phyloP scores from a whole-genome alignment of 768 basidiomycete species.

The Galerina sulciceps region DNA sequence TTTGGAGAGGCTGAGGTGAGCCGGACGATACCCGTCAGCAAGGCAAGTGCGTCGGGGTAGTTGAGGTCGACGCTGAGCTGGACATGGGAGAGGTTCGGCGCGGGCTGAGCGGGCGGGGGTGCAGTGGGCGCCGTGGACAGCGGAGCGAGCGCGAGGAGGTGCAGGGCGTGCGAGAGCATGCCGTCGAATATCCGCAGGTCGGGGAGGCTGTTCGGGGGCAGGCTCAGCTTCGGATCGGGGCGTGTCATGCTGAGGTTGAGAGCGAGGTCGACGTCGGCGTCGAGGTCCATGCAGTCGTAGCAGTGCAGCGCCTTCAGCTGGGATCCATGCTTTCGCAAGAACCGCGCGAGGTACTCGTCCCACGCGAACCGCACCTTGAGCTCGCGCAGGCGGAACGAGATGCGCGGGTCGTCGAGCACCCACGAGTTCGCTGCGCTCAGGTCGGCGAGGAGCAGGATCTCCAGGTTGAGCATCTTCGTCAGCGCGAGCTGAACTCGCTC shows the following conservation, averaged over 20 bases:
- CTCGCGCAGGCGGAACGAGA: slow-evolving; percentile 52
- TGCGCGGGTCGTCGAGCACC: slow-evolving; percentile 44
- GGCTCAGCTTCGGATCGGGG: slow-evolving; percentile 3
- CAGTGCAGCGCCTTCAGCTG: slow-evolving; percentile 43
- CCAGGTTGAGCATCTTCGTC: slow-evolving; percentile 46
- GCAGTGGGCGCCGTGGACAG: no score
- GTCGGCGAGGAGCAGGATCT: slow-evolving; percentile 47
- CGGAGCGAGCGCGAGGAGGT: slow-evolving; percentile 31
- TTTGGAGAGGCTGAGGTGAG: no score
- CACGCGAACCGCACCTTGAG: slow-evolving; percentile 52
- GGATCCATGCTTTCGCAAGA: slow-evolving; percentile 48
- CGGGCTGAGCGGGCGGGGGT: no score
- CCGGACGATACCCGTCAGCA: no score
- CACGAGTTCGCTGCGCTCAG: slow-evolving; percentile 42
- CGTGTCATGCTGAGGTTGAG: neutral
- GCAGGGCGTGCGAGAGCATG: slow-evolving; percentile 41
- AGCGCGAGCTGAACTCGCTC: slow-evolving; percentile 43
- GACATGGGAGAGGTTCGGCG: slow-evolving; percentile 44
- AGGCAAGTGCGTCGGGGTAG: no score
- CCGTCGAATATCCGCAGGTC: slow-evolving; percentile 50
- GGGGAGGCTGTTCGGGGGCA: slow-evolving; percentile 33
- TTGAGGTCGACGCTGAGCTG: slow-evolving; percentile 42
- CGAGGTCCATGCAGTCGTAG: slow-evolving; percentile 17
- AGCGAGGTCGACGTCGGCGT: no score
- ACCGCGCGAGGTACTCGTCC: slow-evolving; percentile 49